Evolutionary conservation across 768 basidiomycete genomes (phyloP).

Genomic region (Lentinula aciculospora): DNA sequence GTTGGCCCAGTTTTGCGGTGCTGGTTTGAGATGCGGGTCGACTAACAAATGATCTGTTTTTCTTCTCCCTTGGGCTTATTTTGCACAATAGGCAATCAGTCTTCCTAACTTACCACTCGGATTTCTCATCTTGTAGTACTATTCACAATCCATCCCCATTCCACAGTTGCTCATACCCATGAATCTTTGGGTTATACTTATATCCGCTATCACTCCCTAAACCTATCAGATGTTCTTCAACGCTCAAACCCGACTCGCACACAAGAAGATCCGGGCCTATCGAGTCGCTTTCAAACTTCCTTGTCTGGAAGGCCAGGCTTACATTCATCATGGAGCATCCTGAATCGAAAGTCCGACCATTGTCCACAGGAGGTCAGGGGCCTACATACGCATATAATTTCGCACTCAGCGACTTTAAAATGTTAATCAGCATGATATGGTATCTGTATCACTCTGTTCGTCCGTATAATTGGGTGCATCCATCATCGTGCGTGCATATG

Average conservation of each 20-base stretch:
- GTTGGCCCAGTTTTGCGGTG: constrained; percentile 87
- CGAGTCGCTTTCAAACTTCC: neutral
- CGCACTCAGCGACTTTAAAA: neutral
- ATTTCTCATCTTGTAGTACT: neutral
- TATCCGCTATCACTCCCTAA: neutral
- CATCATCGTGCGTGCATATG: neutral
- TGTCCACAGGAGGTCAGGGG: neutral
- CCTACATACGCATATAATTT: neutral
- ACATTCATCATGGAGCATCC: neutral
- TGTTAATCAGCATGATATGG: neutral
- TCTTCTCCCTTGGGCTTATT: neutral
- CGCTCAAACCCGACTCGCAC: neutral
- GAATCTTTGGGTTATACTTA: neutral
- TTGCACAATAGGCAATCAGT: neutral
- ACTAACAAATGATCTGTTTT: constrained; percentile 7
- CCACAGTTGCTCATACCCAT: neutral
- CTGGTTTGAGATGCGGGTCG: constrained; percentile 58
- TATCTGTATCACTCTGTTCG: neutral
- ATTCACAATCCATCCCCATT: neutral
- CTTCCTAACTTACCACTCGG: neutral
- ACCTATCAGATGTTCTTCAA: neutral
- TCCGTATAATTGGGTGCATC: neutral
- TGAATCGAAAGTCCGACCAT: neutral
- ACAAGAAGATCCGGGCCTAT: constrained; percentile 16
- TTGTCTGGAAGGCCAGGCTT: neutral